Evolutionary conservation across 1,139 yeast species (phyloP).

Genomic region (Lodderomyces jiufengensis): DNA sequence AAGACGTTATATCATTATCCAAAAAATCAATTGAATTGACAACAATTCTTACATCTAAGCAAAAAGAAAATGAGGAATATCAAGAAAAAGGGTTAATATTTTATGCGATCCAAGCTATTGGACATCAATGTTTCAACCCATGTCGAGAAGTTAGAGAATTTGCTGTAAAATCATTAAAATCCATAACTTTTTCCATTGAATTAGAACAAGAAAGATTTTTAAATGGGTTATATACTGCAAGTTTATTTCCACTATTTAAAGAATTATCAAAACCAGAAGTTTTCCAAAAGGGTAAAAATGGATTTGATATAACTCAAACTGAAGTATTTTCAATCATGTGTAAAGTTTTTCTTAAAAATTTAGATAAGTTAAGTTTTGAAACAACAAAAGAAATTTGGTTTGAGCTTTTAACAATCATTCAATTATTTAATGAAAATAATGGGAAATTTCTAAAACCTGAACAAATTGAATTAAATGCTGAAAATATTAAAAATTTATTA

Average conservation of each 20-base stretch:
- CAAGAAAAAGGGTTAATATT: slow-evolving; percentile 40
- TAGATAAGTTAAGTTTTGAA: slow-evolving; percentile 20
- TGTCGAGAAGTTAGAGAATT: slow-evolving; percentile 69
- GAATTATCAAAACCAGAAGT: slow-evolving; percentile 67
- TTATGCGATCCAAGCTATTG: slow-evolving; percentile 71
- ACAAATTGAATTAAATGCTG: slow-evolving; percentile 55
- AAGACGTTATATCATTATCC: slow-evolving; percentile 55
- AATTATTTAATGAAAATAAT: slow-evolving; percentile 23
- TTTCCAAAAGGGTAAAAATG: slow-evolving; percentile 57
- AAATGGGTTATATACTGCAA: slow-evolving; percentile 62
- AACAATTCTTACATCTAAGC: slow-evolving; percentile 38
- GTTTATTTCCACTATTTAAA: slow-evolving; percentile 69
- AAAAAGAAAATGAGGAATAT: slow-evolving; percentile 21
- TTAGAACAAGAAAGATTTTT: slow-evolving; percentile 32
- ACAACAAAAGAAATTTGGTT: slow-evolving; percentile 33
- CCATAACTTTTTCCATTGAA: slow-evolving; percentile 37
- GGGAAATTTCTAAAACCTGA: slow-evolving; percentile 32
- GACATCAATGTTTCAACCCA: slow-evolving; percentile 87
- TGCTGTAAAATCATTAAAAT: slow-evolving; percentile 57
- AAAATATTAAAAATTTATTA: slow-evolving; percentile 59
- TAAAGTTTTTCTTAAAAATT: slow-evolving; percentile 63
- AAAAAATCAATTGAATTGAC: slow-evolving; percentile 62
- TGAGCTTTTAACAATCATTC: slow-evolving; percentile 32
- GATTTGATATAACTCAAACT: slow-evolving; percentile 61
- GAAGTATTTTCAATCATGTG: slow-evolving; percentile 68